Base-by-base conservation (phyloP, 768 basidiomycete species). In the Trametes cingulata region DNA sequence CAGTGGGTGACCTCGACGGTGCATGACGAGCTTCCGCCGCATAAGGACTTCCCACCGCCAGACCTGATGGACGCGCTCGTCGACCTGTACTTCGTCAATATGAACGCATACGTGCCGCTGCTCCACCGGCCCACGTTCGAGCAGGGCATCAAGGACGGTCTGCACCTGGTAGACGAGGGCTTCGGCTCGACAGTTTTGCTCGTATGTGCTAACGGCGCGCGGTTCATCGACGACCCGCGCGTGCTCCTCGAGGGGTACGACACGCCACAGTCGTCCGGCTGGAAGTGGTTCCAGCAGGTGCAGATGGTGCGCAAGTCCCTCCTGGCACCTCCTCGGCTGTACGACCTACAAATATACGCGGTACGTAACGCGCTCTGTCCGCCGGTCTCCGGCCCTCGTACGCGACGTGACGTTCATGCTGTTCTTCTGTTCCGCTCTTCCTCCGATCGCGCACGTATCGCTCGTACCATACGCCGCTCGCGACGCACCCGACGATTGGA, bases 341-440 rank as follows among this genome's bases (percentile, higher is more conserved):
- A 85, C 68, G 90, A 91, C 65, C 73, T 95, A 22, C 92, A 95
- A 69, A 79, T 78, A 20, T 85, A 84, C 66, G 78, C 80, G 67
- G 85, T 86, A 68, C 58, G 82, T 52, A 8, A 9, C 56, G 4
- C 36, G 25, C 24, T 41, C 33, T 40, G 15, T 24, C 36, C 55
- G 46, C 6, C 36, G 19, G 47, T 36, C 19, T 29, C 9, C 46
- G 20, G 33, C 17, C 40, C 41, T 24, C 22, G 46, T 54, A 33
- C 29, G 29, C 29, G 29, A 33, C 29, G 29, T 33, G 29, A 33
- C 29, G 29, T 33, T 33, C 29, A 33, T 33, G 29, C 29, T 33
- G 29, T 33, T n/a, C 20, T 48, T 41, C 45, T 22, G 29, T 52
- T 35, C 14, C 40, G 4, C 29, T 25, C 45, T 40, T 58, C 61